Evolutionary conservation across 495 filamentous ascomycete species (phyloP).

Genomic region (Mycothermus thermophilus): DNA sequence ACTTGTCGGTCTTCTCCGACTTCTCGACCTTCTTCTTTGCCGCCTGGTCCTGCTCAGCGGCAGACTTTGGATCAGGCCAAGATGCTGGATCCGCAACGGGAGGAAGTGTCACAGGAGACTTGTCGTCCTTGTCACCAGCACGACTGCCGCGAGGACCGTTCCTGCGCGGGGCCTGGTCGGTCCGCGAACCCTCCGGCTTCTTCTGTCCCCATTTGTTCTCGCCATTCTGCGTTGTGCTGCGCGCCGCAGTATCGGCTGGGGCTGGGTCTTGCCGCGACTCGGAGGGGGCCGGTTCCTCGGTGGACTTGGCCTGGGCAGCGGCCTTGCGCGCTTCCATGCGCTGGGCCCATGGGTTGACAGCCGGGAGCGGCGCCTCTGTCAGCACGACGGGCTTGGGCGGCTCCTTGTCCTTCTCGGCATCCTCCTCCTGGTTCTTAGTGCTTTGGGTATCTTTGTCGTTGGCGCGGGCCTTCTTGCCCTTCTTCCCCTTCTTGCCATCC

Average conservation of each 20-base stretch:
- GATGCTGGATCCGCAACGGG: slow-evolving; percentile 54
- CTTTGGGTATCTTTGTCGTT: slow-evolving; percentile 30
- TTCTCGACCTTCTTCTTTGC: slow-evolving; percentile 31
- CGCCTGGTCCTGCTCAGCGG: slow-evolving; percentile 49
- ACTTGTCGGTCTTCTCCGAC: slow-evolving; percentile 42
- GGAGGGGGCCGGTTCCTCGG: too few species aligned
- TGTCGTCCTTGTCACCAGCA: slow-evolving; percentile 36
- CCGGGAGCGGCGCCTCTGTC: slow-evolving; percentile 65
- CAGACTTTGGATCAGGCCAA: slow-evolving; percentile 85
- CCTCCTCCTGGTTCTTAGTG: slow-evolving; percentile 29
- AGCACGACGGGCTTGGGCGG: slow-evolving; percentile 44
- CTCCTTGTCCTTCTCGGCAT: slow-evolving; percentile 34
- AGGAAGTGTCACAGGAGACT: slow-evolving; percentile 26
- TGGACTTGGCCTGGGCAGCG: slow-evolving; percentile 46
- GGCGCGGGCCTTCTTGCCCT: slow-evolving; percentile 33
- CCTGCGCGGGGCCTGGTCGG: slow-evolving; percentile 29
- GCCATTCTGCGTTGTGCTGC: slow-evolving; percentile 7
- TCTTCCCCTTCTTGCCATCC: slow-evolving; percentile 31
- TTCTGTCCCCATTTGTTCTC: slow-evolving; percentile 25
- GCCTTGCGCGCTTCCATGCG: slow-evolving; percentile 51
- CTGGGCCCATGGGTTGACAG: slow-evolving; percentile 76
- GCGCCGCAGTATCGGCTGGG: slow-evolving; percentile 10
- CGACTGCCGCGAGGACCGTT: slow-evolving; percentile 33
- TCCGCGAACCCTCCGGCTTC: slow-evolving; percentile 40
- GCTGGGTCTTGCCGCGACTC: slow-evolving; percentile 8